Percentiles rank a stretch among this genome's conserved stretches.
These are phyloP conservation scores for Nigrospora oryzae DNA, from an alignment of 2,329 filamentous ascomycete species.

Conservation along the genomic window DNA sequence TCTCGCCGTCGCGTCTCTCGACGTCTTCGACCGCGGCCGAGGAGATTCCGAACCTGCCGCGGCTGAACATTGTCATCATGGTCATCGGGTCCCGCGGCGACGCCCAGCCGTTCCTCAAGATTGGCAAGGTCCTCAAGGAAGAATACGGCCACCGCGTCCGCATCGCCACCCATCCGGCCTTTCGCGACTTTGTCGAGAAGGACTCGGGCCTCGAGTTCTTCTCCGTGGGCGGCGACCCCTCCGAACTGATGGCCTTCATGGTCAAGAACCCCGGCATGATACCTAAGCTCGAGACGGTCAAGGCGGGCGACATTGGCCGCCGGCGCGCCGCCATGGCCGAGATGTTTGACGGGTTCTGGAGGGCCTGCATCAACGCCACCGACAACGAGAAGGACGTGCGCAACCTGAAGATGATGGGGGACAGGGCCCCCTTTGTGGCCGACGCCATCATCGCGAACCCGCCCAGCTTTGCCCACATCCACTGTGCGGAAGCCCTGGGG, in stretches of 20 bases:
- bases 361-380: constrained; percentile 65
- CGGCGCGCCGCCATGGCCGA: constrained; percentile 64
- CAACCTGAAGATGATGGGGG: constrained; percentile 58
- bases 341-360: constrained; percentile 80
- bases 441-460: constrained; percentile 84
- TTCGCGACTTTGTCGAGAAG: constrained; percentile 66
- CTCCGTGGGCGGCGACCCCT: constrained; percentile 69
- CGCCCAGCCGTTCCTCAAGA: constrained; percentile 69
- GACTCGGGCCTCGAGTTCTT: constrained; percentile 74
- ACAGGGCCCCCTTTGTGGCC: constrained; percentile 54
- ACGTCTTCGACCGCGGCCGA: constrained; percentile 22
- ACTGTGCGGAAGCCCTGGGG: constrained; percentile 71
- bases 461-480: constrained; percentile 68
- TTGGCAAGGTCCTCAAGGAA: constrained; percentile 65
- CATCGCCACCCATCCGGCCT: constrained; percentile 71
- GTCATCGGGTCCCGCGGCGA: constrained; percentile 76
- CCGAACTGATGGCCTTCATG: constrained; percentile 83
- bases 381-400: constrained; percentile 56
- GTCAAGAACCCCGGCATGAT: constrained; percentile 77
- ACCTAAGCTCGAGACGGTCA: constrained; percentile 63
- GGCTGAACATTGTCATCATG: constrained; percentile 73
- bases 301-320: constrained; percentile 62
- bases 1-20: constrained; percentile 13
- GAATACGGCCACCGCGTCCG: constrained; percentile 66
- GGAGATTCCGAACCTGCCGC: constrained; percentile 29